These are phyloP conservation scores for Teunomyces tritomae DNA, from an alignment of 805 yeast species.

Conservation along the genomic window DNA sequence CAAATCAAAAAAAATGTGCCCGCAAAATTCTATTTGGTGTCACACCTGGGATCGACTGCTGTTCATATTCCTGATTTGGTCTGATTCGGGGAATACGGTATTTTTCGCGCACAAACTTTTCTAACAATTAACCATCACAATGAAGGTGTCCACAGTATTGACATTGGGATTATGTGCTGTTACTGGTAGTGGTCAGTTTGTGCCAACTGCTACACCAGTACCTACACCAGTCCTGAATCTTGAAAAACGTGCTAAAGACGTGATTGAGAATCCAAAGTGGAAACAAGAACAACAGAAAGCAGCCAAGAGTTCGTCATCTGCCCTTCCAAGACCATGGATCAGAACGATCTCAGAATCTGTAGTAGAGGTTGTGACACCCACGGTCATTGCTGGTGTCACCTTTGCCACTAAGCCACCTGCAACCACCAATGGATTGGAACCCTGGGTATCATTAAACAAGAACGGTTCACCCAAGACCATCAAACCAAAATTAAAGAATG, in stretches of 20 bases:
- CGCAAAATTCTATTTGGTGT: too few species aligned
- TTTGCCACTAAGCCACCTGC: constrained; percentile 68
- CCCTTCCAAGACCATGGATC: constrained; percentile 60
- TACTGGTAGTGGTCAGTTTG: neutral
- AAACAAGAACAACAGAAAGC: constrained; percentile 17
- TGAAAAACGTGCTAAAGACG: constrained; percentile 30
- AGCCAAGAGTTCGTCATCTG: constrained; percentile 10
- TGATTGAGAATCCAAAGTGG: constrained; percentile 29
- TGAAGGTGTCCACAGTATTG: constrained; percentile 12
- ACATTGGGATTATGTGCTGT: constrained; percentile 10
- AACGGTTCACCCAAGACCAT: constrained; percentile 81
- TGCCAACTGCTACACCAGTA: constrained; percentile 5
- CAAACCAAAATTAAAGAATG: constrained; percentile 71
- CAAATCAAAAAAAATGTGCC: too few species aligned
- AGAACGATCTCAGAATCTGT: constrained; percentile 59
- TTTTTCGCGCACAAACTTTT: constrained; percentile 3
- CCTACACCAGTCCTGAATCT: constrained; percentile 12
- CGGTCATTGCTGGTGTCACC: constrained; percentile 62
- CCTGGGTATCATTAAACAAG: constrained; percentile 77
- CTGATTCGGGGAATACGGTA: constrained; percentile 1
- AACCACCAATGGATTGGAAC: constrained; percentile 66
- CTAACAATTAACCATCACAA: constrained; percentile 3
- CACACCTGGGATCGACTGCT: too few species aligned
- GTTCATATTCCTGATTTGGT: neutral
- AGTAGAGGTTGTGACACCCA: constrained; percentile 61